Percentiles rank a stretch among this genome's conserved stretches.
Conservation (phyloP, 345 rosid species). For the Hypericum perforatum region DNA sequence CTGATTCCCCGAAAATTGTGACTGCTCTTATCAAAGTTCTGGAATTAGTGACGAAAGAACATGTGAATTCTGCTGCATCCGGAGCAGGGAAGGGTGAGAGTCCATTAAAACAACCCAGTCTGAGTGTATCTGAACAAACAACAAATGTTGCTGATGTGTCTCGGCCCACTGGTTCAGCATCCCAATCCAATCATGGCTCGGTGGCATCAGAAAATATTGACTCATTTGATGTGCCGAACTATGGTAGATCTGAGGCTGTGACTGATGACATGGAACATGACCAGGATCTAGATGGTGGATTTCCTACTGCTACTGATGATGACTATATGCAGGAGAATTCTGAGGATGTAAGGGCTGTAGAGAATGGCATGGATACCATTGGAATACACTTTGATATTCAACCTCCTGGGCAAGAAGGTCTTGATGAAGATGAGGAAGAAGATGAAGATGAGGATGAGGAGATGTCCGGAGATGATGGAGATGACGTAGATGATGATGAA, state of each 20-base stretch:
- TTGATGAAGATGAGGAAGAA: conserved; percentile 66
- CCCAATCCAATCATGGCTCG: conserved; percentile 51
- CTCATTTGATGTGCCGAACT: conserved; percentile 39
- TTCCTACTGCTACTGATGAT: conserved; percentile 57
- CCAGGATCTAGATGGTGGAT: conserved; percentile 77
- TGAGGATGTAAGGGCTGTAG: conserved; percentile 63
- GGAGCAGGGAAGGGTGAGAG: conserved; percentile 51
- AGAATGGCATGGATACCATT: conserved; percentile 56
- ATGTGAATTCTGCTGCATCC: conserved; percentile 55
- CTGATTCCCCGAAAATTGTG: conserved; percentile 79
- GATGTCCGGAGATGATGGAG: conserved; percentile 77
- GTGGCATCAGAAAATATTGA: conserved; percentile 43
- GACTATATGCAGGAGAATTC: conserved; percentile 85
- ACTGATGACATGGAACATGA: conserved; percentile 94
- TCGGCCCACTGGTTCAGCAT: conserved; percentile 42
- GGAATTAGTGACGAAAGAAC: conserved; percentile 91
- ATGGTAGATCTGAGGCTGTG: conserved; percentile 71
- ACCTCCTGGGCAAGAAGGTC: conserved; percentile 65
- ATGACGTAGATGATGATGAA: conserved; percentile 59
- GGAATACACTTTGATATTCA: conserved; percentile 75
- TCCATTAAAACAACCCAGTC: conserved; percentile 41
- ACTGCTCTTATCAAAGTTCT: conserved; percentile 69
- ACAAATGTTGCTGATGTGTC: conserved; percentile 45
- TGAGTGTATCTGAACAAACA: conserved; percentile 40
- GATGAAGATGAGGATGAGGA: conserved; percentile 72